Evolutionary conservation across 2,329 filamentous ascomycete species (phyloP).

Genomic region (Arachnomyces sp.): DNA sequence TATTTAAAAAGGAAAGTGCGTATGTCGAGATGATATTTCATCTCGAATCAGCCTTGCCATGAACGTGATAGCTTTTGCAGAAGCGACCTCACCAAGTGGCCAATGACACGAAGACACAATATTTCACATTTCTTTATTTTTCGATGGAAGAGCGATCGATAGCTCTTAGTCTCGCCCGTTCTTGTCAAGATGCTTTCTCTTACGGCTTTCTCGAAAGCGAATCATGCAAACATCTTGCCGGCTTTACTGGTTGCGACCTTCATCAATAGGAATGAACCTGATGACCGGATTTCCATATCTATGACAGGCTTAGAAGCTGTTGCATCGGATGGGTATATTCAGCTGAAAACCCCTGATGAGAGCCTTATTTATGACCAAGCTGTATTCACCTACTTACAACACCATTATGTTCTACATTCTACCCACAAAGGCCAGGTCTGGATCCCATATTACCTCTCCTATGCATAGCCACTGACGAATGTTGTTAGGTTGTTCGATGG

Average conservation of each 20-base stretch:
- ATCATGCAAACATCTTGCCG: constrained; percentile 33
- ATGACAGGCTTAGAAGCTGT: constrained; percentile 26
- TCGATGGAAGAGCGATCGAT: too few relatives aligned
- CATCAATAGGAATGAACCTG: constrained; percentile 30
- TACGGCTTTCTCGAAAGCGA: constrained; percentile 32
- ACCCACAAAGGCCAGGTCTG: constrained; percentile 30
- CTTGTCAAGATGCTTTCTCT: constrained; percentile 16
- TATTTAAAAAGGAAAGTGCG: too few relatives aligned
- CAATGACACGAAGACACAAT: too few relatives aligned
- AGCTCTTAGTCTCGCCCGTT: too few relatives aligned
- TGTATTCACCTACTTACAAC: neutral
- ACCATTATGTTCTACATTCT: constrained; percentile 13
- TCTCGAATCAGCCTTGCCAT: too few relatives aligned
- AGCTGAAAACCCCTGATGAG: constrained; percentile 1
- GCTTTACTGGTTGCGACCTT: constrained; percentile 33
- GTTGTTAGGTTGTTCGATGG: constrained; percentile 21
- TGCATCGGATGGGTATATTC: constrained; percentile 7
- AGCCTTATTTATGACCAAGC: constrained; percentile 15
- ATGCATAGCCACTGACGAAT: neutral
- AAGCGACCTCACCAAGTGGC: too few relatives aligned
- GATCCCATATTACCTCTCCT: too few relatives aligned
- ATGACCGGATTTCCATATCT: constrained; percentile 27
- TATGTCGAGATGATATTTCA: too few relatives aligned
- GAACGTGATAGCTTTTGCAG: too few relatives aligned
- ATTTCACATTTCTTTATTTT: too few relatives aligned